phyloP scores from a whole-genome alignment of 1,284 basidiomycete genomes.

The Coriolopsis trogii region DNA sequence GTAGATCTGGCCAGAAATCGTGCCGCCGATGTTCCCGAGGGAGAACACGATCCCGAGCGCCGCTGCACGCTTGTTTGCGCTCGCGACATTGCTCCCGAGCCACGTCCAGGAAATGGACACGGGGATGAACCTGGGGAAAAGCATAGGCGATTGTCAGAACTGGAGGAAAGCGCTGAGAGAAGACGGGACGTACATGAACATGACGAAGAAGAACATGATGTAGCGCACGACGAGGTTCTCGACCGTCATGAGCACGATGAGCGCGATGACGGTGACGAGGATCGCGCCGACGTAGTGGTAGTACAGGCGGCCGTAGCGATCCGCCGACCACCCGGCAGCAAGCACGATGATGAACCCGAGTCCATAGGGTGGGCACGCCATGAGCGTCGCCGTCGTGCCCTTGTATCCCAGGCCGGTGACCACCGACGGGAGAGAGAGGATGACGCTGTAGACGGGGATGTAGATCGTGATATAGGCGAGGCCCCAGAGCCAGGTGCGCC shows the following conservation, averaged over 20 bases:
- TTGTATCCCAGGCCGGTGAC: slow-evolving; percentile 39
- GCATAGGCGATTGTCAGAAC: neutral
- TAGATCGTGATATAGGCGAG: slow-evolving; percentile 57
- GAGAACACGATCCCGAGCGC: slow-evolving; percentile 34
- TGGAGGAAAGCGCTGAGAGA: too few species aligned
- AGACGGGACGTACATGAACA: slow-evolving; percentile 39
- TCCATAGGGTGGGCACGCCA: slow-evolving; percentile 36
- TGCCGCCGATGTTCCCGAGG: slow-evolving; percentile 35
- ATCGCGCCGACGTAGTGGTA: slow-evolving; percentile 61
- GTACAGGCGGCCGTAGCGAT: slow-evolving; percentile 48
- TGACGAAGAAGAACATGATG: slow-evolving; percentile 38
- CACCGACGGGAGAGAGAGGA: slow-evolving; percentile 36
- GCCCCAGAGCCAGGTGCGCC: slow-evolving; percentile 58
- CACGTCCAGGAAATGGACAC: slow-evolving; percentile 36
- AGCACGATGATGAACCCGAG: slow-evolving; percentile 33
- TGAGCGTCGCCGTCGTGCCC: slow-evolving; percentile 34
- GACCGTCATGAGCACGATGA: slow-evolving; percentile 60
- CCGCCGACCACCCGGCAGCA: slow-evolving; percentile 27
- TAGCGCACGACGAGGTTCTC: slow-evolving; percentile 34
- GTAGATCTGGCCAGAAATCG: slow-evolving; percentile 35
- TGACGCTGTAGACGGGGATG: slow-evolving; percentile 37
- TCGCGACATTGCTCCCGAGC: slow-evolving; percentile 33
- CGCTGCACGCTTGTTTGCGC: slow-evolving; percentile 35
- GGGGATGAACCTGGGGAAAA: slow-evolving; percentile 32
- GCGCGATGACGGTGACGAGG: slow-evolving; percentile 59